Evolutionary conservation across 139 green algal species (phyloP), one percentile per base, ranked within the genome.

Genomic region (Chlamydomonas incerta): DNA sequence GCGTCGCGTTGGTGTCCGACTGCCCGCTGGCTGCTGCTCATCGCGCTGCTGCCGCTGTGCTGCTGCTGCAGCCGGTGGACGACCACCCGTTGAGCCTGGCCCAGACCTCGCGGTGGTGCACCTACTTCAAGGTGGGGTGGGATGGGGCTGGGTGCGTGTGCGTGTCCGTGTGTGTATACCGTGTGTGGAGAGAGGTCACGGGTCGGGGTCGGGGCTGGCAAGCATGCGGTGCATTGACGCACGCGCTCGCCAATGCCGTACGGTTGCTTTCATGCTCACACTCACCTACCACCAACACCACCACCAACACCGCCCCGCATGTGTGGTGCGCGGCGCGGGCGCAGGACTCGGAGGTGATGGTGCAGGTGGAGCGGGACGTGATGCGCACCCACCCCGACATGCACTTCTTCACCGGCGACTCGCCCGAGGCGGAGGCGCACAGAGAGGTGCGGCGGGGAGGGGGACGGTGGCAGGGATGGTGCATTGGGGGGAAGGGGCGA

Each of bases 341-440:
- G 68, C 91, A 95, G 95, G 96, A 98, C 88, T 92, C 87, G 34
- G 96, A 97, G 89, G 87, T 95, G 50, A 87, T 93, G 85, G 94
- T 98, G 87, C 97, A 99, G 88, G 98, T 99, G 50, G 95, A 97
- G 62, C 88, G 97, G 0, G 97, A 99, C 71, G 97, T 99, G 65
- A 92, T 95, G 90, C 93, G 97, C 69, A 99, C 97, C 17, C 97
- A 99, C 85, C 97, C 97, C 2, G 95, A 98, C 89, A 95, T 99
- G 90, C 93, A 97, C 90, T 99, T 99, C 86, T 99, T 99, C 91
- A 97, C 94, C 47, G 94, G 95, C 14, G 88, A 92, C 34, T 73
- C 75, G 13, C 55, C 85, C 29, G 91, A 91, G 28, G 85, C 89
- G 29, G 89, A 91, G 85, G 66, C 77, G 70, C 91, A 92, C 63